These are phyloP conservation scores for Phytophthora boehmeriae DNA, from an alignment of 352 stramenopile species.

Conservation along the genomic window DNA sequence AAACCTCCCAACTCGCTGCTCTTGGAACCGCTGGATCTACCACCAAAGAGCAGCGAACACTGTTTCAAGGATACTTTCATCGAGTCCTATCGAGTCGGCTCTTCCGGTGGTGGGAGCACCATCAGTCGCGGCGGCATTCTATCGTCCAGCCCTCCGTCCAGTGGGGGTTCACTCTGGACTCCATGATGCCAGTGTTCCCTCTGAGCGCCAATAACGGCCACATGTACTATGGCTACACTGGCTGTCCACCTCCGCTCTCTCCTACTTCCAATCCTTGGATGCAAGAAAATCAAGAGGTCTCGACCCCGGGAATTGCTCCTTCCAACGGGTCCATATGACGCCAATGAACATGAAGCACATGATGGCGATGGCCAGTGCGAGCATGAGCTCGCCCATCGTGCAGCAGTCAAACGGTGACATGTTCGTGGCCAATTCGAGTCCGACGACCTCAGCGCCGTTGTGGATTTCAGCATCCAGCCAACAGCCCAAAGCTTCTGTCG, in stretches of 20 bases:
- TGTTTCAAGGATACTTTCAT: conserved; percentile 31
- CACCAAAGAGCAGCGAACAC: conserved; percentile 21
- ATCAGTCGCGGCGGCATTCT: conserved; percentile 8
- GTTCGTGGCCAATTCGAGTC: conserved; percentile 11
- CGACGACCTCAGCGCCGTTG: conserved; percentile 6
- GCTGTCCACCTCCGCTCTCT: conserved; percentile 12
- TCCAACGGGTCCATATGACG: conserved; percentile 21
- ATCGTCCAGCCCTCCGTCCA: conserved; percentile 2
- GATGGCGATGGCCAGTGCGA: conserved; percentile 29
- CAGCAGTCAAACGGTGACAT: conserved; percentile 31
- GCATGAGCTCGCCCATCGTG: conserved; percentile 19
- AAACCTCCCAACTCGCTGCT: conserved; percentile 35
- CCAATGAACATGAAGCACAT: conserved; percentile 36
- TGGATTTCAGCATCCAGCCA: conserved; percentile 26
- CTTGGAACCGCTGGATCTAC: conserved; percentile 46
- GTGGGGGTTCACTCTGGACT: conserved; percentile 25
- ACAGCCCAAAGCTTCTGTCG: conserved; percentile 17
- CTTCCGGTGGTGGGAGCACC: conserved; percentile 12
- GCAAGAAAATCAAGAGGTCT: conserved; percentile 10
- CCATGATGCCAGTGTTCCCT: conserved; percentile 39
- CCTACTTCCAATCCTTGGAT: conserved; percentile 20
- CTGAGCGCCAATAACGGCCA: conserved; percentile 6
- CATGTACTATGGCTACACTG: conserved; percentile 9
- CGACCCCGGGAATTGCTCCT: conserved; percentile 16
- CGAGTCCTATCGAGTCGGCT: not conserved